A percentile compares a stretch with the other conserved stretches of the same genome.
Evolutionary conservation across 176 grass and related monocot species (phyloP).

Genomic region (maize (Zea mays)): Zm-B73-REFERENCE-NAM-5.0 NC_050103.1:180908001-180908500

Average conservation of each 20-base stretch:
- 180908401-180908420: no score
- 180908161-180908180: background rate
- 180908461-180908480: no score
- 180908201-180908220: background rate
- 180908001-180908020: constrained; percentile 18
- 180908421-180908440: no score
- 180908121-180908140: no score
- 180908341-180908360: background rate
- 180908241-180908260: background rate
- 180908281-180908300: no score
- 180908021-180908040: background rate
- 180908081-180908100: background rate
- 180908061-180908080: constrained; percentile 20
- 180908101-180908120: background rate
- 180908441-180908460: no score
- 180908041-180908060: constrained; percentile 1
- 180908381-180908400: no score
- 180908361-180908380: no score
- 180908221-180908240: background rate
- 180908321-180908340: constrained; percentile 1
- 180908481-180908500: no score
- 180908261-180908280: constrained; percentile 17
- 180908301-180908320: background rate
- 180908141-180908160: background rate
- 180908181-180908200: background rate